Percentiles rank a stretch among this genome's conserved stretches.
Evolutionary conservation across 805 yeast species (phyloP).

Genomic region (Ogataea dorogensis): DNA sequence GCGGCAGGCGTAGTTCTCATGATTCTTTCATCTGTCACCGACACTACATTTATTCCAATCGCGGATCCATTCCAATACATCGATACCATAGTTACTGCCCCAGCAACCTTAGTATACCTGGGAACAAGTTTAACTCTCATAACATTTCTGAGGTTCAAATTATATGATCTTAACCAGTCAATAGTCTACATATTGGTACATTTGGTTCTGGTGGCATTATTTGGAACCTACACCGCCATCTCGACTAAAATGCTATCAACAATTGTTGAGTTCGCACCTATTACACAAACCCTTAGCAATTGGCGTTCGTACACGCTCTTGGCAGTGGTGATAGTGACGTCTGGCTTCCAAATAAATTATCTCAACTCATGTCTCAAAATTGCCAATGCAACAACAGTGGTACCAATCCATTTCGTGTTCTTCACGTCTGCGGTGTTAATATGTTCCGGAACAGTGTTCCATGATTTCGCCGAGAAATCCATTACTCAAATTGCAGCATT

Average conservation of each 20-base stretch:
- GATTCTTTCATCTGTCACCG: constrained; percentile 36
- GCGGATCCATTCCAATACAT: constrained; percentile 30
- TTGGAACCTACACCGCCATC: constrained; percentile 49
- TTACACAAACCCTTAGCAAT: constrained; percentile 23
- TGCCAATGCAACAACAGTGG: constrained; percentile 45
- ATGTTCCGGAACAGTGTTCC: constrained; percentile 42
- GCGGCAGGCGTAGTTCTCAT: constrained; percentile 43
- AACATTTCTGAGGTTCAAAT: constrained; percentile 13
- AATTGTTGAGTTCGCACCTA: constrained; percentile 29
- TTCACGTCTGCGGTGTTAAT: constrained; percentile 44
- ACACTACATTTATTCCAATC: constrained; percentile 14
- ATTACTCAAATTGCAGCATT: constrained; percentile 26
- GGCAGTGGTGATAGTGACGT: constrained; percentile 36
- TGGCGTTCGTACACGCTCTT: constrained; percentile 35
- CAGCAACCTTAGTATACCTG: constrained; percentile 28
- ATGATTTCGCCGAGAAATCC: constrained; percentile 37
- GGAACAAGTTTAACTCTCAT: constrained; percentile 22
- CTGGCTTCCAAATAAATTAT: constrained; percentile 40
- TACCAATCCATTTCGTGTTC: constrained; percentile 49
- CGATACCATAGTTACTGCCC: constrained; percentile 28
- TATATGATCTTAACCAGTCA: constrained; percentile 6
- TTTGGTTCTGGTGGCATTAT: constrained; percentile 39
- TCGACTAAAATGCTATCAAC: constrained; percentile 42
- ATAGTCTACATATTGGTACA: constrained; percentile 30
- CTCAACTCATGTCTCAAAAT: constrained; percentile 39